Base-by-base conservation (phyloP, 257 asterid genomes). In the Verbena officinalis region DNA sequence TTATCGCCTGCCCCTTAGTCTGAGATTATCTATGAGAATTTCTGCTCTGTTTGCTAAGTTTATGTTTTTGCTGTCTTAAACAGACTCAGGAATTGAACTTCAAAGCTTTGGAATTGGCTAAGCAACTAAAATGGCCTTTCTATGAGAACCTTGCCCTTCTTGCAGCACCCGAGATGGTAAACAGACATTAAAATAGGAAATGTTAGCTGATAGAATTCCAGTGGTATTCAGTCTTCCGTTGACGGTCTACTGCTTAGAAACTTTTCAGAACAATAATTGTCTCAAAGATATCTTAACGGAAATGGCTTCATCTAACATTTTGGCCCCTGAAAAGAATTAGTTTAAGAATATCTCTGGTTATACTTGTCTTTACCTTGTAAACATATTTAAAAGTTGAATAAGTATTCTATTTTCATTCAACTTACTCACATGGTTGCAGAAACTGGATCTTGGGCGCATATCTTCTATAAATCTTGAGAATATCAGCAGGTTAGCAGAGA, bases 91-190 rank as follows among this genome's bases (percentile, higher is more conserved):
- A 73, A 63, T 59, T 80, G 55, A 90, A 86, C 79, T 62, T 83
- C 85, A 83, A 88, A 80, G 94, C 92, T 38, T 67, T 94, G 88
- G 86, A 83, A 71, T 66, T 88, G 39, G 91, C 89, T 63, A 86
- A 75, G 74, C 86, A 78, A 69, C 49, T 88, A 56, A 83, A 81
- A 52, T 94, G 97, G 92, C 85, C 97, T 57, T 78, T 84, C 58
- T 94, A 73, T 69, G 78, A 67, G 75, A 86, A 80, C 70, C 80
- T 90, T 33, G 73, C 68, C 31, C 30, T 65, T 59, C 70, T 70
- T 69, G 77, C 95, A 34, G 66, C 19, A 45, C 31, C 66, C 5
- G 85, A 75, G 66, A 80, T 87, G 96, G 99, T 88, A 71, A 65
- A 31, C 27, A 12, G 42, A 63, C 67, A 61, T 33, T 62, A 22